Conservation (phyloP, 805 yeast species). For the Ogataea populi-albae region DNA sequence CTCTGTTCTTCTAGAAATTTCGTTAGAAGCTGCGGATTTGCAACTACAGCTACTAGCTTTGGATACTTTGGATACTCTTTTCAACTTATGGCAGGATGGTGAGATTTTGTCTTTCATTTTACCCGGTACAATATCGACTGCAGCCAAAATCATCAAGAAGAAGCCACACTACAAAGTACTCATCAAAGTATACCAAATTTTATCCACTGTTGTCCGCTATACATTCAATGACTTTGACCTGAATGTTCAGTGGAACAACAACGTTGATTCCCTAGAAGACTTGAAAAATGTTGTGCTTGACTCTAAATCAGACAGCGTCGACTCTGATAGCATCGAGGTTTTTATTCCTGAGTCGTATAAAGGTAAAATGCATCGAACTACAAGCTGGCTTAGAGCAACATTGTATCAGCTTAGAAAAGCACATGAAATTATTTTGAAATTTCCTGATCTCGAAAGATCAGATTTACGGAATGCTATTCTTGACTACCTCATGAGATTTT, state of each 20-base stretch:
- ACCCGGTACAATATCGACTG: slow-evolving; percentile 49
- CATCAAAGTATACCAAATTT: slow-evolving; percentile 28
- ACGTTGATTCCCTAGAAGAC: slow-evolving; percentile 13
- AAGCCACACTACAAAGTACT: slow-evolving; percentile 38
- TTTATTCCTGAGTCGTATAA: slow-evolving; percentile 14
- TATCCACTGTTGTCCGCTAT: slow-evolving; percentile 29
- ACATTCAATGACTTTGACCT: slow-evolving; percentile 45
- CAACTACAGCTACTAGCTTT: slow-evolving; percentile 35
- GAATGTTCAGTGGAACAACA: slow-evolving; percentile 14
- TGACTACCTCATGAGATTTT: slow-evolving; percentile 29
- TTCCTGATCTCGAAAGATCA: slow-evolving; percentile 23
- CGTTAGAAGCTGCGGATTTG: slow-evolving; percentile 25
- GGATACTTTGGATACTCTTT: slow-evolving; percentile 34
- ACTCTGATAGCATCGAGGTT: slow-evolving; percentile 10
- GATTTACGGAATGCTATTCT: slow-evolving; percentile 35
- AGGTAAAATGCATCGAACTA: slow-evolving; percentile 36
- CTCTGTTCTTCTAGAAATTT: slow-evolving; percentile 39
- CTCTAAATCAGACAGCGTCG: neutral
- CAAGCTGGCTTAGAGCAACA: slow-evolving; percentile 55
- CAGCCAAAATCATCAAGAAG: slow-evolving; percentile 38
- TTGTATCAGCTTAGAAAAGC: slow-evolving; percentile 48
- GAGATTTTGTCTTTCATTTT: slow-evolving; percentile 47
- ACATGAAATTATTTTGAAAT: slow-evolving; percentile 33
- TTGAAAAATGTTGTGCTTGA: slow-evolving; percentile 8
- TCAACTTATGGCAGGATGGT: slow-evolving; percentile 40